Percentiles rank a stretch among this genome's conserved stretches.
Conservation (phyloP, 2,329 filamentous ascomycete species). For the Escovopsis weberi region DNA sequence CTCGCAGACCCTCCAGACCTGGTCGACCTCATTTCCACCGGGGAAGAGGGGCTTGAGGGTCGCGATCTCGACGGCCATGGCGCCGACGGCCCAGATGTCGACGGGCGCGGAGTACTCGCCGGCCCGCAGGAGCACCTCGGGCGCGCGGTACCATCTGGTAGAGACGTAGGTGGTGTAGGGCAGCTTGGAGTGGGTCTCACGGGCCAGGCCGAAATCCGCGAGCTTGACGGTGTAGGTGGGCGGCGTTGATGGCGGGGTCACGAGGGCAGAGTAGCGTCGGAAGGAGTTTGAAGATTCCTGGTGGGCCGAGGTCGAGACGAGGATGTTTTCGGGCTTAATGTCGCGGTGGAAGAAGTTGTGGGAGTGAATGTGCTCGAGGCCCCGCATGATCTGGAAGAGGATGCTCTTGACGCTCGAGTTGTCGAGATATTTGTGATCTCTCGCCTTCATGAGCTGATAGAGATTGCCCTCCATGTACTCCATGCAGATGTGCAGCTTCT, state of each 20-base stretch:
- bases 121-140: conserved; percentile 82
- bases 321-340: conserved; percentile 97
- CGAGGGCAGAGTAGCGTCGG: conserved; percentile 79
- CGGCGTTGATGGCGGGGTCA: conserved; percentile 89
- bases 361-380: conserved; percentile 91
- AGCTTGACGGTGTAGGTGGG: conserved; percentile 95
- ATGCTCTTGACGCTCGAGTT: conserved; percentile 92
- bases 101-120: conserved; percentile 96
- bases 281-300: conserved; percentile 75
- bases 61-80: conserved; percentile 96
- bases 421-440: conserved; percentile 89
- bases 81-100: conserved; percentile 96
- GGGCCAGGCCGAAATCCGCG: conserved; percentile 92
- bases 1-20: conserved; percentile 97
- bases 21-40: conserved; percentile 94
- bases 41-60: conserved; percentile 95
- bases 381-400: conserved; percentile 89
- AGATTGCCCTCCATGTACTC: conserved; percentile 99
- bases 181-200: conserved; percentile 90
- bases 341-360: conserved; percentile 98
- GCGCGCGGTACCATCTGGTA: conserved; percentile 93
- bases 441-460: conserved; percentile 96
- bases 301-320: conserved; percentile 80
- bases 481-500: conserved; percentile 96
- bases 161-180: conserved; percentile 98